These are phyloP conservation scores for Capniomyces stellatus DNA, from an alignment of 371 early-diverging fungal genomes.

Conservation along the genomic window DNA sequence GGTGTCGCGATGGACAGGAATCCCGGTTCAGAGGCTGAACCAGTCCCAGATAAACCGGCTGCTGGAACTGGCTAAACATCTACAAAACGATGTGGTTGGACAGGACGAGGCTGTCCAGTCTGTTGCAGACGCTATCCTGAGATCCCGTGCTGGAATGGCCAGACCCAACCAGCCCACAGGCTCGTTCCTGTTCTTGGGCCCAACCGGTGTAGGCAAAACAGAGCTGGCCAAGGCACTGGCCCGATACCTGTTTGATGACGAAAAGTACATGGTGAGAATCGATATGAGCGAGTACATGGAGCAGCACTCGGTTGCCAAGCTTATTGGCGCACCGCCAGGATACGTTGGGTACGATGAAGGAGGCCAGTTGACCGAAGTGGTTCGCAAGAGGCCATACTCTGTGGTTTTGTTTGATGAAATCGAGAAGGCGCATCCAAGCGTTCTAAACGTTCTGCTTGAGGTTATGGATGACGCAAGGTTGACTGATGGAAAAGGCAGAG, in stretches of 20 bases:
- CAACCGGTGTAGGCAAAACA: constrained; percentile 75
- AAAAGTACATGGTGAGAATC: constrained; percentile 51
- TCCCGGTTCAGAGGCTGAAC: constrained; percentile 51
- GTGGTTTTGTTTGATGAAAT: constrained; percentile 72
- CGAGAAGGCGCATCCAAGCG: constrained; percentile 68
- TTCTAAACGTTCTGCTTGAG: constrained; percentile 61
- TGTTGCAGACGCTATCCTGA: constrained; percentile 48
- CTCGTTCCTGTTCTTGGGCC: constrained; percentile 61
- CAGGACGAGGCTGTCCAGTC: constrained; percentile 57
- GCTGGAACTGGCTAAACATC: constrained; percentile 33
- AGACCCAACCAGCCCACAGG: not conserved
- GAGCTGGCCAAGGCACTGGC: constrained; percentile 67
- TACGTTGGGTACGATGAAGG: constrained; percentile 71
- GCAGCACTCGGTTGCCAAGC: constrained; percentile 46
- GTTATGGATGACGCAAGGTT: constrained; percentile 71
- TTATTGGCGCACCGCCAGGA: constrained; percentile 69
- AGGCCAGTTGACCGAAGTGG: constrained; percentile 59
- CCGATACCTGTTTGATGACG: constrained; percentile 57
- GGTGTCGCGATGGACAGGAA: constrained; percentile 60
- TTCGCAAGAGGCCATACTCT: constrained; percentile 56
- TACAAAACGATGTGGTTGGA: constrained; percentile 52
- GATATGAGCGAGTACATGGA: constrained; percentile 78
- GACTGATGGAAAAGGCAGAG: constrained; percentile 59
- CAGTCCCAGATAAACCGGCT: constrained; percentile 53
- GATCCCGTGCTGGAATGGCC: constrained; percentile 32